phyloP scores from a whole-genome alignment of 2,329 filamentous ascomycete species.

The Aspergillus phoenicis region DNA sequence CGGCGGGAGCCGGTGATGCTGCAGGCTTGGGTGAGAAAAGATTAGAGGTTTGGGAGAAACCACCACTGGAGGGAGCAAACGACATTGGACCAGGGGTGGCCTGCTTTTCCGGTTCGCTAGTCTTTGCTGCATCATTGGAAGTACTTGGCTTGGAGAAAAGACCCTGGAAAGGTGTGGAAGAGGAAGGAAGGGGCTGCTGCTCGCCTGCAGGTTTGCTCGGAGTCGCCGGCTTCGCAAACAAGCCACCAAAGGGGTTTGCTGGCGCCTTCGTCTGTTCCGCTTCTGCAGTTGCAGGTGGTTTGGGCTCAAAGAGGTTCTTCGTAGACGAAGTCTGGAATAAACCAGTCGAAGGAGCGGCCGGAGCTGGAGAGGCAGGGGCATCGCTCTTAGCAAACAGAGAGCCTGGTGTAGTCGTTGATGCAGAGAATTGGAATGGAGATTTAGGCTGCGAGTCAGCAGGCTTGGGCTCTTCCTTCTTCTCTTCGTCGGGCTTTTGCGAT shows the following conservation, averaged over 20 bases:
- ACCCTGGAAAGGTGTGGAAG: constrained; percentile 14
- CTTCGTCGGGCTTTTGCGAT: constrained; percentile 15
- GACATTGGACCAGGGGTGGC: constrained; percentile 18
- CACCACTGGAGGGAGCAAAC: constrained; percentile 14
- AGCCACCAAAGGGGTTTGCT: constrained; percentile 25
- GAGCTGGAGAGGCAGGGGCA: constrained; percentile 14
- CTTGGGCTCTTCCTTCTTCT: constrained; percentile 19
- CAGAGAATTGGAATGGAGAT: constrained; percentile 20
- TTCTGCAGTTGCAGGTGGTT: constrained; percentile 19
- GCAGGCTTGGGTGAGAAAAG: constrained; percentile 14
- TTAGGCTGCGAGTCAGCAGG: constrained; percentile 17
- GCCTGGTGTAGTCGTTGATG: constrained; percentile 1
- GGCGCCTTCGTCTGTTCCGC: constrained; percentile 20
- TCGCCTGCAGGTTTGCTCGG: constrained; percentile 18
- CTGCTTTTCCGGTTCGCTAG: constrained; percentile 15
- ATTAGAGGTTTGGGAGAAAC: constrained; percentile 6
- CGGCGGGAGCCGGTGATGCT: constrained; percentile 15
- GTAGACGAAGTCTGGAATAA: constrained; percentile 25
- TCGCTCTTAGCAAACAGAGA: constrained; percentile 25
- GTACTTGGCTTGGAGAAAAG: constrained; percentile 23
- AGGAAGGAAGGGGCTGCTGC: constrained; percentile 18
- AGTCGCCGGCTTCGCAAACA: constrained; percentile 24
- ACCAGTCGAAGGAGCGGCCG: constrained; percentile 14
- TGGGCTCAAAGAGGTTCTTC: constrained; percentile 28
- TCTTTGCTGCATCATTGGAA: constrained; percentile 16